Conservation (phyloP, 1,284 basidiomycete species). For the Marasmius oreades region DNA sequence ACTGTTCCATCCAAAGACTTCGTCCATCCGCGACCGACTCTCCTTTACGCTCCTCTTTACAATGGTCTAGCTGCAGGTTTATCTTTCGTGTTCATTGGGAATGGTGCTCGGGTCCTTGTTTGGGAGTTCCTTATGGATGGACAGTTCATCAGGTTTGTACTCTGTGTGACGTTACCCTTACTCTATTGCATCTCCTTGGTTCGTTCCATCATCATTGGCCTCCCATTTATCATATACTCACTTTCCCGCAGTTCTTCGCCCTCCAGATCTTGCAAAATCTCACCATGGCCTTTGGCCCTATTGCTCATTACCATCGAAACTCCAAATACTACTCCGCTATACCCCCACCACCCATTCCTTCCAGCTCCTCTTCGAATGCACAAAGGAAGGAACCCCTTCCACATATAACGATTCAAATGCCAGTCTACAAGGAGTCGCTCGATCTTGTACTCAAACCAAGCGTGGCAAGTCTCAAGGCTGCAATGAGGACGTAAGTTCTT, state of each 20-base stretch:
- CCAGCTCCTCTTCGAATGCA: constrained; percentile 29
- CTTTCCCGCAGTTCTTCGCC: constrained; percentile 52
- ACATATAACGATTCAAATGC: constrained; percentile 79
- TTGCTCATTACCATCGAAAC: constrained; percentile 71
- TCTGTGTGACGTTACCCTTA: constrained; percentile 59
- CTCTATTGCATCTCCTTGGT: constrained; percentile 73
- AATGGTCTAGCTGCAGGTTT: constrained; percentile 70
- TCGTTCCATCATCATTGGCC: constrained; percentile 15
- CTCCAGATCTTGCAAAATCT: constrained; percentile 68
- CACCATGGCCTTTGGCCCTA: constrained; percentile 63
- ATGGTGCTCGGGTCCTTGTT: constrained; percentile 50
- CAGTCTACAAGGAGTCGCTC: constrained; percentile 77
- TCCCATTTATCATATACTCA: neutral
- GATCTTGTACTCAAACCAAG: constrained; percentile 64
- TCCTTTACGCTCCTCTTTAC: constrained; percentile 71
- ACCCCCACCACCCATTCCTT: constrained; percentile 40
- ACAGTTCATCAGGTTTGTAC: constrained; percentile 55
- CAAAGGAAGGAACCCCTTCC: constrained; percentile 57
- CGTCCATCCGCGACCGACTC: constrained; percentile 10
- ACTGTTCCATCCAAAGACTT: neutral
- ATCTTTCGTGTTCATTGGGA: constrained; percentile 44
- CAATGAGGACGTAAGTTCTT: constrained; percentile 79
- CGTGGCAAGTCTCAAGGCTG: constrained; percentile 75
- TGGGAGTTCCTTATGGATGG: constrained; percentile 69
- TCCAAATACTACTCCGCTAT: constrained; percentile 69